These are phyloP conservation scores for Colletotrichum endophyticum DNA, from an alignment of 2,329 filamentous ascomycete species.

Conservation along the genomic window DNA sequence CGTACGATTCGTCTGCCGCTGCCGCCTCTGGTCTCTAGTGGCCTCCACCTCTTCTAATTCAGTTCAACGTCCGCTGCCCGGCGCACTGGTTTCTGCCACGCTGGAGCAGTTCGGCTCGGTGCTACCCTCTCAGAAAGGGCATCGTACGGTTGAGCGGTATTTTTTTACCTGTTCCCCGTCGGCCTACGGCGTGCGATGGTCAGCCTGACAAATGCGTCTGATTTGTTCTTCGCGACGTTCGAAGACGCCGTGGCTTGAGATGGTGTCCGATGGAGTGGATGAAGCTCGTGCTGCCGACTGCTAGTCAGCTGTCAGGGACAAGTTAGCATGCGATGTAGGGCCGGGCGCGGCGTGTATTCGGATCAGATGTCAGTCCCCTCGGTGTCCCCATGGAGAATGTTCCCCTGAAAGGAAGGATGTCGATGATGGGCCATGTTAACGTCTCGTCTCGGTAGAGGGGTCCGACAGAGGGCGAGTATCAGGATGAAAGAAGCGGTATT, in stretches of 20 bases:
- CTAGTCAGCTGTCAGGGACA: background rate
- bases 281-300: background rate
- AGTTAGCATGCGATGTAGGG: background rate
- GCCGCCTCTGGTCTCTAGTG: constrained; percentile 2
- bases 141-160: constrained; percentile 3
- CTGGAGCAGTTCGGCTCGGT: background rate
- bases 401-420: background rate
- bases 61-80: constrained; percentile 17
- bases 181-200: background rate
- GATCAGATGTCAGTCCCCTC: constrained; percentile 1
- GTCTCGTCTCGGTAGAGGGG: background rate
- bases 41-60: constrained; percentile 14
- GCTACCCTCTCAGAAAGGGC: constrained; percentile 6
- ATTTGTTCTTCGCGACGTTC: background rate
- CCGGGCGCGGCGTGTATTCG: background rate
- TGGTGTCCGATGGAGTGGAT: background rate
- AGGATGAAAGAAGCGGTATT: constrained; percentile 6
- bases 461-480: background rate
- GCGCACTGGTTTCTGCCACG: background rate
- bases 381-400: background rate
- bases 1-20: background rate
- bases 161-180: background rate
- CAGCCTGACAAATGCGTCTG: constrained; percentile 1
- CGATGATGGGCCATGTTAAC: background rate
- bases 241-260: background rate